Percentiles rank a stretch among this genome's conserved stretches.
Evolutionary conservation across 352 stramenopile species (phyloP).

Genomic region (Bremia lactucae): DNA sequence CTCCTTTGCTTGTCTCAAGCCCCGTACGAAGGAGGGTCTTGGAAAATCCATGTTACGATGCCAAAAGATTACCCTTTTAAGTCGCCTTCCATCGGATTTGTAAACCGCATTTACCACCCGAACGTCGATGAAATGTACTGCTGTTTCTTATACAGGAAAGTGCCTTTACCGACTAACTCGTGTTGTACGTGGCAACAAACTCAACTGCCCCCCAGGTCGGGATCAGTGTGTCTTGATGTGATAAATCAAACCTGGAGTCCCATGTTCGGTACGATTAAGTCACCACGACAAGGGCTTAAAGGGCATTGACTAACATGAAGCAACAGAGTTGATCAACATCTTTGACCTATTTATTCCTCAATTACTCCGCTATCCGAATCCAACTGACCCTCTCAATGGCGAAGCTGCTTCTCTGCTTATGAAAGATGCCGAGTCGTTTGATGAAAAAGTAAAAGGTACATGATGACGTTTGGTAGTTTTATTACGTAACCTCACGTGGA

Average conservation of each 20-base stretch:
- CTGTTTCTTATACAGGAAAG: neutral
- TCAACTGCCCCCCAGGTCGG: constrained; percentile 49
- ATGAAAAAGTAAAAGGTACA: constrained; percentile 79
- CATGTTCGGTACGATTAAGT: constrained; percentile 81
- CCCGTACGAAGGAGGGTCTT: constrained; percentile 86
- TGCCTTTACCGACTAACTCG: neutral
- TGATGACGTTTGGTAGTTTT: neutral
- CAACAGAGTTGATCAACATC: constrained; percentile 85
- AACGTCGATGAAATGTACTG: constrained; percentile 89
- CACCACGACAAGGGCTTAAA: neutral
- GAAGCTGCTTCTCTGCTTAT: constrained; percentile 84
- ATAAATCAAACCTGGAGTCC: constrained; percentile 93
- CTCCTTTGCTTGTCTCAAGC: constrained; percentile 31
- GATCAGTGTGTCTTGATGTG: constrained; percentile 89
- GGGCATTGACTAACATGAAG: neutral
- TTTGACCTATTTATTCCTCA: constrained; percentile 91
- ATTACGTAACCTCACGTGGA: neutral
- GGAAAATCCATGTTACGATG: constrained; percentile 89
- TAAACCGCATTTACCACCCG: constrained; percentile 89
- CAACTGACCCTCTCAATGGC: constrained; percentile 86
- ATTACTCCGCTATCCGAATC: constrained; percentile 88
- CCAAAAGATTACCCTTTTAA: constrained; percentile 91
- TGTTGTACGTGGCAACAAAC: constrained; percentile 1
- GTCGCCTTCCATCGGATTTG: constrained; percentile 88
- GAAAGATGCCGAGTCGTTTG: constrained; percentile 82